Evolutionary conservation across 169 alveolate species (phyloP).

Genomic region (Plasmodium gaboni): DNA sequence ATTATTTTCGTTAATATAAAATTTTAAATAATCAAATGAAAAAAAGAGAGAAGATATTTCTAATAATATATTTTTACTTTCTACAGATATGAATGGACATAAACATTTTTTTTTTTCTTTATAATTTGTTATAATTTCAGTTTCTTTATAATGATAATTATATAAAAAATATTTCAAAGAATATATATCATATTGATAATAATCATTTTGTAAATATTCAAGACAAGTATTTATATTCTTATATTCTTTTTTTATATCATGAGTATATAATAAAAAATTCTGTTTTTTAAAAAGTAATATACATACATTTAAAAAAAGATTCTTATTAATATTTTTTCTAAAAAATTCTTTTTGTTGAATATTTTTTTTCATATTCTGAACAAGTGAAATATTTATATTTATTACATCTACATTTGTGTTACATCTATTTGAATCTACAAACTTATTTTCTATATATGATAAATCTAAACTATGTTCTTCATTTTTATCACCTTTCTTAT

Average conservation of each 20-base stretch:
- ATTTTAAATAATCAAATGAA: slow-evolving; percentile 39
- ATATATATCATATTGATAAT: slow-evolving; percentile 15
- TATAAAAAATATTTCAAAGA: slow-evolving; percentile 24
- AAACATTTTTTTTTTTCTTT: slow-evolving; percentile 16
- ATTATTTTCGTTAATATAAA: background rate
- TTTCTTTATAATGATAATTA: slow-evolving; percentile 12
- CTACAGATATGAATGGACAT: slow-evolving; percentile 32
- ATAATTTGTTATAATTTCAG: slow-evolving; percentile 30
- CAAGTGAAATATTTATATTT: slow-evolving; percentile 19
- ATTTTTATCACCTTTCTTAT: no score
- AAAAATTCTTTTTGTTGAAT: slow-evolving; percentile 49
- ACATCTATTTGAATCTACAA: background rate
- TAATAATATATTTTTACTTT: slow-evolving; percentile 39
- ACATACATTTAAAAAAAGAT: slow-evolving; percentile 34
- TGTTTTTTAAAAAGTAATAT: slow-evolving; percentile 8
- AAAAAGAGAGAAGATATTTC: slow-evolving; percentile 46
- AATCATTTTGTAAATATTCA: slow-evolving; percentile 32
- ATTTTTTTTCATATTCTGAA: slow-evolving; percentile 37
- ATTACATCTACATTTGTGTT: background rate
- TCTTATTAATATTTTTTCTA: slow-evolving; percentile 10
- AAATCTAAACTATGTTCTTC: no score
- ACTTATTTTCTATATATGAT: no score
- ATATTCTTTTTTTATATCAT: slow-evolving; percentile 35
- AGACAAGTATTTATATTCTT: slow-evolving; percentile 25
- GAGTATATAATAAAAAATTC: slow-evolving; percentile 22